phyloP scores from a whole-genome alignment of 2,329 filamentous ascomycete genomes.

The Aspergillus arachidicola region DNA sequence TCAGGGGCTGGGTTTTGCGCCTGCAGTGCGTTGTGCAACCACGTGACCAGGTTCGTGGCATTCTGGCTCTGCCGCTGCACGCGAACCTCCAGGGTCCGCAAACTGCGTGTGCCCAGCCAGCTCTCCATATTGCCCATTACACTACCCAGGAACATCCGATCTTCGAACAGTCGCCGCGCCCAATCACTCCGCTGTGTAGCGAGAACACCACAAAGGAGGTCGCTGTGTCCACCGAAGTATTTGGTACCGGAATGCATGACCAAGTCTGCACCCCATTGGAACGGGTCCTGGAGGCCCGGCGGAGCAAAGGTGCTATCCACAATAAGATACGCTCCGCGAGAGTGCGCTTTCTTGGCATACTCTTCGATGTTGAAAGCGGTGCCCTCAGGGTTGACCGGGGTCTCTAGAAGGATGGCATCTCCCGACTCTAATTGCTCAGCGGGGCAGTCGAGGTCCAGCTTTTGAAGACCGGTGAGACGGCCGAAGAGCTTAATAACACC shows the following conservation, averaged over 20 bases:
- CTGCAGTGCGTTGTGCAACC: conserved; percentile 62
- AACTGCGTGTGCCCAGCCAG: conserved; percentile 85
- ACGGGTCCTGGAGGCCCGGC: conserved; percentile 85
- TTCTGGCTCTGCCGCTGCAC: conserved; percentile 76
- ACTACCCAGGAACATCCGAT: conserved; percentile 76
- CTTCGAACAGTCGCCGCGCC: conserved; percentile 62
- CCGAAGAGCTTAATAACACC: conserved; percentile 74
- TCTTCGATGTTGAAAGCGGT: conserved; percentile 72
- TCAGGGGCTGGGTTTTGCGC: conserved; percentile 39
- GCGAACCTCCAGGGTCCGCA: conserved; percentile 83
- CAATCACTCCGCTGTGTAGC: conserved; percentile 63
- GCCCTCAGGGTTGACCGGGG: conserved; percentile 88
- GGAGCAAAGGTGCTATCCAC: conserved; percentile 94
- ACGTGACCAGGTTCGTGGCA: conserved; percentile 69
- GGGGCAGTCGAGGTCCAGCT: conserved; percentile 71
- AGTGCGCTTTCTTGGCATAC: conserved; percentile 73
- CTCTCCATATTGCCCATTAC: conserved; percentile 89
- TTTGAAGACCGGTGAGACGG: conserved; percentile 74
- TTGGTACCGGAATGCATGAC: conserved; percentile 95
- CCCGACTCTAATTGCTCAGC: conserved; percentile 69
- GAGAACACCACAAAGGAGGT: conserved; percentile 89
- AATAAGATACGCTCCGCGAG: conserved; percentile 73
- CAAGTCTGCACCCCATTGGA: conserved; percentile 76
- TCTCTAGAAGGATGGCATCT: conserved; percentile 89
- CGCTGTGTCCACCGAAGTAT: conserved; percentile 93